A percentile compares a stretch with the other conserved stretches of the same genome.
These are phyloP conservation scores for Verticillium nonalfalfae DNA, from an alignment of 2,329 filamentous ascomycete genomes.

Conservation along the genomic window DNA sequence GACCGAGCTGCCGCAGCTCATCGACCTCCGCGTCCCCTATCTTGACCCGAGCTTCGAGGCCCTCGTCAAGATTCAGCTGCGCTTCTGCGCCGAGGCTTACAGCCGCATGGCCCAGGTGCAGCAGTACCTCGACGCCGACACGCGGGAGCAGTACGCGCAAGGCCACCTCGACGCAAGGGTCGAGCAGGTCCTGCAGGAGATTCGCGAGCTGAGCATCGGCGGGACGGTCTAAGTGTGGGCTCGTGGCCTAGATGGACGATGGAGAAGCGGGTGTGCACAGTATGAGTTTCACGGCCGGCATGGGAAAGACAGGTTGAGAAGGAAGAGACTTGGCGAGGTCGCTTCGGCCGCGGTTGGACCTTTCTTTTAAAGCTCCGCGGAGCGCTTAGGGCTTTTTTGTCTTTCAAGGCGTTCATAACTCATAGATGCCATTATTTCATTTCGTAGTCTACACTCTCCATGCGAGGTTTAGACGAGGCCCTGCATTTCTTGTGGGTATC, in stretches of 20 bases:
- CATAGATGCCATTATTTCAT: background rate
- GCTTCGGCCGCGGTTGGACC: background rate
- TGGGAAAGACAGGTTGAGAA: background rate
- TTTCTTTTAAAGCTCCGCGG: background rate
- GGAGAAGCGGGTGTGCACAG: background rate
- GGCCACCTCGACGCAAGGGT: slow-evolving; percentile 88
- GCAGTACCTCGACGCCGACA: slow-evolving; percentile 94
- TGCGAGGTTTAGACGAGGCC: background rate
- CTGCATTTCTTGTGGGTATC: background rate
- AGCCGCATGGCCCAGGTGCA: slow-evolving; percentile 98
- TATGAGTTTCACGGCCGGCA: background rate
- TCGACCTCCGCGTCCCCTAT: slow-evolving; percentile 94
- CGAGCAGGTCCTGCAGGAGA: slow-evolving; percentile 94
- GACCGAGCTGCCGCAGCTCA: slow-evolving; percentile 87
- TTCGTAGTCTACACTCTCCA: background rate
- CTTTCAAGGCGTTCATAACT: background rate
- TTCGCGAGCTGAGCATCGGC: slow-evolving; percentile 90
- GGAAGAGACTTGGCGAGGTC: background rate
- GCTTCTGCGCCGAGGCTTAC: slow-evolving; percentile 97
- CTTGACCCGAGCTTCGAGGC: slow-evolving; percentile 96
- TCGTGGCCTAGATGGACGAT: background rate
- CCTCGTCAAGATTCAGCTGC: slow-evolving; percentile 94
- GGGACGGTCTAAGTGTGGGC: slow-evolving; percentile 47
- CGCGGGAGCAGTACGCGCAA: slow-evolving; percentile 90
- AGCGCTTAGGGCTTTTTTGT: background rate